Evolutionary conservation across 2,329 filamentous ascomycete species (phyloP).

Genomic region (Botrytis squamosa): DNA sequence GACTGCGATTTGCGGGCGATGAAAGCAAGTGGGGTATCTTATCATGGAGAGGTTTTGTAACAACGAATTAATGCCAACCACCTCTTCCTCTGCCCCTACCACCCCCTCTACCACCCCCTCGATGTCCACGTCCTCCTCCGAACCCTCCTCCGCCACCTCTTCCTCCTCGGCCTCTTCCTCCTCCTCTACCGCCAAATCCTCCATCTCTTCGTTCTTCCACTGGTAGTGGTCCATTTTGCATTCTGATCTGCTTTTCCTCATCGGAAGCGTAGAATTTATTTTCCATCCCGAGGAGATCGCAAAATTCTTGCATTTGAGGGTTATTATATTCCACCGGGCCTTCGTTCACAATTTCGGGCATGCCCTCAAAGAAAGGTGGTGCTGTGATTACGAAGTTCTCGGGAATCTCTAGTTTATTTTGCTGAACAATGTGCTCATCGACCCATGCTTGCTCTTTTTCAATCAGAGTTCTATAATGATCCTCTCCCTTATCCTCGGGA

Average conservation of each 20-base stretch:
- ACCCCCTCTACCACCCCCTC: slow-evolving; percentile 29
- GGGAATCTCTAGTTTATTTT: slow-evolving; percentile 65
- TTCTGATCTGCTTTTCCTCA: slow-evolving; percentile 64
- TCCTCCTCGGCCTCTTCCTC: slow-evolving; percentile 40
- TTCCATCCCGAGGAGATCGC: slow-evolving; percentile 70
- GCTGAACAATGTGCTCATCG: slow-evolving; percentile 66
- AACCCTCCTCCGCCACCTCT: slow-evolving; percentile 38
- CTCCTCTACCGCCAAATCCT: slow-evolving; percentile 35
- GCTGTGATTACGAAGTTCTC: slow-evolving; percentile 77
- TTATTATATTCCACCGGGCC: slow-evolving; percentile 81
- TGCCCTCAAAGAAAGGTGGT: slow-evolving; percentile 61
- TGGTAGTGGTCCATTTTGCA: slow-evolving; percentile 55
- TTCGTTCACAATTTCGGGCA: slow-evolving; percentile 57
- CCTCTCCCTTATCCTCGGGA: slow-evolving; percentile 65
- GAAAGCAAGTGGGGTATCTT: slow-evolving; percentile 29
- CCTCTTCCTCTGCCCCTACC: slow-evolving; percentile 19
- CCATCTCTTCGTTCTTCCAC: slow-evolving; percentile 38
- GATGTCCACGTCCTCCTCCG: slow-evolving; percentile 39
- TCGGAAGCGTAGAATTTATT: slow-evolving; percentile 74
- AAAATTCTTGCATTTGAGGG: slow-evolving; percentile 81
- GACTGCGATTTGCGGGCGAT: background rate
- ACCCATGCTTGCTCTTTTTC: slow-evolving; percentile 75
- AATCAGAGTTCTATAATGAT: slow-evolving; percentile 66
- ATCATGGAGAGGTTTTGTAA: background rate
- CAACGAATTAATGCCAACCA: slow-evolving; percentile 12